These are phyloP conservation scores for Primulina tabacum DNA, from an alignment of 257 asterid species.

Conservation along the genomic window DNA sequence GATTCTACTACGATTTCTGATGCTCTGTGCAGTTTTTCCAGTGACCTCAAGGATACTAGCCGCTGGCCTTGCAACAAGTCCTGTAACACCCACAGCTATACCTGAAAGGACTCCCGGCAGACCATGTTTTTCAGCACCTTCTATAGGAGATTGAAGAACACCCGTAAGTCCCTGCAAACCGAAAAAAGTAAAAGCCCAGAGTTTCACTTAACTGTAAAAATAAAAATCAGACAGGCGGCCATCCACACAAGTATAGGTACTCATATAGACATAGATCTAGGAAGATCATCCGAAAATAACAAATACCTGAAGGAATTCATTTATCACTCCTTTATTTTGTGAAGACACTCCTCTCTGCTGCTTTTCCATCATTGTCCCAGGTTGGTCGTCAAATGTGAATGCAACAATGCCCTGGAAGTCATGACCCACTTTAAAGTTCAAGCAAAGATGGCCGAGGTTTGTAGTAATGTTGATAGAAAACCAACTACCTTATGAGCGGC, in stretches of 20 bases:
- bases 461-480: constrained; percentile 17
- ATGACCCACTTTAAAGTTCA: constrained; percentile 10
- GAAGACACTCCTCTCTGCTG: constrained; percentile 74
- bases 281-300: constrained; percentile 13
- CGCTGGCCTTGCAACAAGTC: constrained; percentile 92
- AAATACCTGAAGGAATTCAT: constrained; percentile 85
- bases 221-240: not conserved
- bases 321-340: constrained; percentile 86
- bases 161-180: constrained; percentile 84
- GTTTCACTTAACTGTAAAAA: constrained; percentile 7
- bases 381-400: constrained; percentile 80
- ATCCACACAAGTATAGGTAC: constrained; percentile 7
- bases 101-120: constrained; percentile 96
- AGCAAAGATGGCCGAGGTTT: constrained; percentile 23
- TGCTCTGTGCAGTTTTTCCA: constrained; percentile 97
- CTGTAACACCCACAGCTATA: constrained; percentile 89
- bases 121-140: constrained; percentile 96
- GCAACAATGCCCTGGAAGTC: constrained; percentile 90
- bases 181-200: constrained; percentile 13
- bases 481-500: constrained; percentile 88
- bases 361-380: constrained; percentile 56
- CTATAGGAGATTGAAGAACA: constrained; percentile 93
- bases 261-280: not conserved
- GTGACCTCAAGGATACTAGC: constrained; percentile 98
- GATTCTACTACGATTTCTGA: constrained; percentile 82